A percentile compares a stretch with the other conserved stretches of the same genome.
phyloP scores from a whole-genome alignment of 177 flowering plant genomes.

The Tripterygium wilfordii region DNA sequence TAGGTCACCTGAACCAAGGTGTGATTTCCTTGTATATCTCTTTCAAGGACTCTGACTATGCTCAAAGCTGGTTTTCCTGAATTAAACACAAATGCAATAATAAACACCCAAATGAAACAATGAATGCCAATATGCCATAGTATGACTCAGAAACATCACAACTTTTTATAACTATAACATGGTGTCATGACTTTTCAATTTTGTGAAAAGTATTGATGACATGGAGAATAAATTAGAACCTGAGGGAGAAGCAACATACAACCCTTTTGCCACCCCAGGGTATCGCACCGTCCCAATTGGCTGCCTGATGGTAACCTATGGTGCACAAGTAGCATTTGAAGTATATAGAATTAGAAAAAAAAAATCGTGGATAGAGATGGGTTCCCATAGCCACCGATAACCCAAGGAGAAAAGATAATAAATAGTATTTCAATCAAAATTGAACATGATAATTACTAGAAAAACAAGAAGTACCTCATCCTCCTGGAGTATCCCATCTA shows the following conservation, averaged over 20 bases:
- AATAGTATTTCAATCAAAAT: too few species aligned
- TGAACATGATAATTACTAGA: too few species aligned
- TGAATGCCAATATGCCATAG: too few species aligned
- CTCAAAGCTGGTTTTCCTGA: constrained; percentile 90
- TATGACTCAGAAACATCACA: too few species aligned
- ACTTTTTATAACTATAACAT: too few species aligned
- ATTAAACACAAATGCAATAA: not conserved
- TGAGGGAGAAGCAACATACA: constrained; percentile 82
- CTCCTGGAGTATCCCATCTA: constrained; percentile 45
- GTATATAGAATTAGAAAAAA: not conserved
- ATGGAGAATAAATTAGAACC: constrained; percentile 32
- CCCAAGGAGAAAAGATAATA: too few species aligned
- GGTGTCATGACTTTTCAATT: too few species aligned
- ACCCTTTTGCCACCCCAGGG: constrained; percentile 90
- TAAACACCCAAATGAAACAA: not conserved
- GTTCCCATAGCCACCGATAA: too few species aligned
- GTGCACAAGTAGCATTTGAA: constrained; percentile 8
- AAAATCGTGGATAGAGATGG: not conserved
- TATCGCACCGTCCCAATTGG: constrained; percentile 74
- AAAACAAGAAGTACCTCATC: constrained; percentile 49
- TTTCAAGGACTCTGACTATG: constrained; percentile 72
- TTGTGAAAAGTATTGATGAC: not conserved
- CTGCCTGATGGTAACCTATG: constrained; percentile 59
- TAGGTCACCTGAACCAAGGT: constrained; percentile 67
- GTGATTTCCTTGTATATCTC: constrained; percentile 43